A percentile compares a stretch with the other conserved stretches of the same genome.
phyloP scores from a whole-genome alignment of 169 alveolate genomes.

The Fabrea salina region DNA sequence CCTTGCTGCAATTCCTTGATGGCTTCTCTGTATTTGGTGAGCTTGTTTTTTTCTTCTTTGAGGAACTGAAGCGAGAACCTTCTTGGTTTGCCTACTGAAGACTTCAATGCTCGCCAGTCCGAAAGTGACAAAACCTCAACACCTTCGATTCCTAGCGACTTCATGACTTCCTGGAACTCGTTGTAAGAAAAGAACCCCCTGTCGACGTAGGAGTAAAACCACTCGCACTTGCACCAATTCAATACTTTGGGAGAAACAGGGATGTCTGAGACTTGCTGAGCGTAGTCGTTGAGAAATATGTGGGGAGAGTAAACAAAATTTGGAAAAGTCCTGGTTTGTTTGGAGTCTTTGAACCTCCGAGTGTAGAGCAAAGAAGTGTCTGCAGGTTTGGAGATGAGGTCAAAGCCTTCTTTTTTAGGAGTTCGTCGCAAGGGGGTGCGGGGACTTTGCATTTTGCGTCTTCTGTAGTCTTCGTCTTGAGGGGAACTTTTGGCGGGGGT shows the following conservation, averaged over 20 bases:
- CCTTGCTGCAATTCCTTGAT: conserved; percentile 37
- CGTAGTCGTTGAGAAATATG: conserved; percentile 21
- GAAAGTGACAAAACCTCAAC: neutral
- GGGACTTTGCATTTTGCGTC: neutral
- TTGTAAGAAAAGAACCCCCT: conserved; percentile 39
- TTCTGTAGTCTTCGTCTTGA: neutral
- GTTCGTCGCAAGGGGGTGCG: neutral
- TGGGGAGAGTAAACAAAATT: neutral
- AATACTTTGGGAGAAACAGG: conserved; percentile 25
- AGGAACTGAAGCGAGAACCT: conserved; percentile 46
- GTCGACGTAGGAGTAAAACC: conserved; percentile 55
- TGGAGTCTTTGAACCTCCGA: neutral
- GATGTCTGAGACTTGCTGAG: neutral
- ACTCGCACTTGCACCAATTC: conserved; percentile 56
- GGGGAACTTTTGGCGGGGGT: neutral
- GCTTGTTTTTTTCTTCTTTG: conserved; percentile 35
- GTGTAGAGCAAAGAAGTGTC: neutral
- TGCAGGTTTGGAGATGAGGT: neutral
- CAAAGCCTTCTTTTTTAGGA: neutral
- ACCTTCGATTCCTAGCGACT: conserved; percentile 9
- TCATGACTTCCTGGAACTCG: conserved; percentile 31
- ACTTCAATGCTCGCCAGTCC: conserved; percentile 23
- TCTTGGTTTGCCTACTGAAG: conserved; percentile 35
- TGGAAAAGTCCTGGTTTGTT: neutral
- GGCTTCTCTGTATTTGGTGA: conserved; percentile 39